These are phyloP conservation scores for Astrocystis sublimbata DNA, from an alignment of 495 filamentous ascomycete genomes.

Conservation along the genomic window DNA sequence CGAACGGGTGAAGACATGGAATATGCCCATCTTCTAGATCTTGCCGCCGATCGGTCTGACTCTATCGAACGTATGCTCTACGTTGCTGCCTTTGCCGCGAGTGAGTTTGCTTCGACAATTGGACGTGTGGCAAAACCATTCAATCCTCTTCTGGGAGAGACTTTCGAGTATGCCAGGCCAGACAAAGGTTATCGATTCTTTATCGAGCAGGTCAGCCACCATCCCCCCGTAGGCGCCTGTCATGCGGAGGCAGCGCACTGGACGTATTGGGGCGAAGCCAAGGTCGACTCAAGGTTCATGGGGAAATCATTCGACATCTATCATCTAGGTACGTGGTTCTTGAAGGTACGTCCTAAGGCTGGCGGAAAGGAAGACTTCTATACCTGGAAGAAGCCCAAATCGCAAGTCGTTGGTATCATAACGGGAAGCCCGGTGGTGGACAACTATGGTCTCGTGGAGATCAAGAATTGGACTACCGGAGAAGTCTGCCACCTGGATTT, in stretches of 20 bases:
- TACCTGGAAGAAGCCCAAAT: constrained; percentile 99
- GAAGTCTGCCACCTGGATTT: constrained; percentile 91
- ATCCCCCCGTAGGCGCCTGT: constrained; percentile 92
- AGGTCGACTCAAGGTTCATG: constrained; percentile 97
- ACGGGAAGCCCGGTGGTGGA: constrained; percentile 96
- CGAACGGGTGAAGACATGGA: constrained; percentile 97
- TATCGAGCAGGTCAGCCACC: constrained; percentile 97
- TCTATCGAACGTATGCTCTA: constrained; percentile 94
- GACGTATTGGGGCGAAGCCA: constrained; percentile 97
- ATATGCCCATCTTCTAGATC: constrained; percentile 90
- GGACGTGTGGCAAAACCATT: constrained; percentile 97
- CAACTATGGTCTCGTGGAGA: constrained; percentile 96
- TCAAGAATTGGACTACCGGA: constrained; percentile 95
- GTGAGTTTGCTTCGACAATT: constrained; percentile 95
- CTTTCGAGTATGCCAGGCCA: constrained; percentile 91
- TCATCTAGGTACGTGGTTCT: constrained; percentile 94
- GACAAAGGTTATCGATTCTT: constrained; percentile 98
- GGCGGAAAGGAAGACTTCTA: constrained; percentile 84
- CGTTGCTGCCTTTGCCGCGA: constrained; percentile 91
- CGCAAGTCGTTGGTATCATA: constrained; percentile 96
- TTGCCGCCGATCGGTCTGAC: constrained; percentile 80
- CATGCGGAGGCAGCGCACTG: constrained; percentile 91
- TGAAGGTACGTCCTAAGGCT: constrained; percentile 75
- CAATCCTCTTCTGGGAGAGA: constrained; percentile 94
- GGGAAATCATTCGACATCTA: constrained; percentile 98